phyloP scores from a whole-genome alignment of 148 eudicot species.

The Nyssa sinensis region DNA sequence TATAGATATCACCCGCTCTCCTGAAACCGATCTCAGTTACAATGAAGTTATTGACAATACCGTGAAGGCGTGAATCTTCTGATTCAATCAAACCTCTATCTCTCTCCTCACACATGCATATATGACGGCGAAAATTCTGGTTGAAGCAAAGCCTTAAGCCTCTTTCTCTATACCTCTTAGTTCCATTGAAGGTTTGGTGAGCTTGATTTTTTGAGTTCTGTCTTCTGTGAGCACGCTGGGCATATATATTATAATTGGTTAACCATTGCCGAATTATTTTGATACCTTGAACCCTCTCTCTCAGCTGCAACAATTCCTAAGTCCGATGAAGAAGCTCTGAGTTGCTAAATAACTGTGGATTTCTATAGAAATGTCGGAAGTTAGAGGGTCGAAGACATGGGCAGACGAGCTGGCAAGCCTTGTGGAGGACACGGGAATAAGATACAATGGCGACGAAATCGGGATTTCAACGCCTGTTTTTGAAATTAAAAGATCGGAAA shows the following conservation, averaged over 20 bases:
- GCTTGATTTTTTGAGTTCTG: no score
- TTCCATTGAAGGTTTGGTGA: no score
- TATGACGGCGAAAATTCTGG: no score
- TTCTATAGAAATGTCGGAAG: constrained; percentile 43
- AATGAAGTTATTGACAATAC: constrained; percentile 17
- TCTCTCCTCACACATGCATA: no score
- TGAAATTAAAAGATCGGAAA: constrained; percentile 29
- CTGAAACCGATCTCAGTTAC: neutral
- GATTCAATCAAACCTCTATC: constrained; percentile 21
- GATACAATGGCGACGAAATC: constrained; percentile 37
- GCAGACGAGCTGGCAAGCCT: constrained; percentile 69
- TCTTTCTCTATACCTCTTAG: no score
- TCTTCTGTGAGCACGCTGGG: no score
- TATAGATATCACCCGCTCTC: no score
- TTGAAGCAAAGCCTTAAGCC: no score
- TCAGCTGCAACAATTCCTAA: neutral
- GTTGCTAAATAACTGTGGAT: neutral
- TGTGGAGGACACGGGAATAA: constrained; percentile 61
- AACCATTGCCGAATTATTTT: no score
- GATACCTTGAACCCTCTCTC: neutral
- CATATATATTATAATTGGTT: no score
- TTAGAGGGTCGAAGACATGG: constrained; percentile 61
- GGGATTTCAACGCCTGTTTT: constrained; percentile 28
- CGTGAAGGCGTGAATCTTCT: constrained; percentile 30
- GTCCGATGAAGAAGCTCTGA: constrained; percentile 10